These are phyloP conservation scores for Mycosphaerella arachidis DNA, from an alignment of 2,329 filamentous ascomycete species.

Conservation along the genomic window DNA sequence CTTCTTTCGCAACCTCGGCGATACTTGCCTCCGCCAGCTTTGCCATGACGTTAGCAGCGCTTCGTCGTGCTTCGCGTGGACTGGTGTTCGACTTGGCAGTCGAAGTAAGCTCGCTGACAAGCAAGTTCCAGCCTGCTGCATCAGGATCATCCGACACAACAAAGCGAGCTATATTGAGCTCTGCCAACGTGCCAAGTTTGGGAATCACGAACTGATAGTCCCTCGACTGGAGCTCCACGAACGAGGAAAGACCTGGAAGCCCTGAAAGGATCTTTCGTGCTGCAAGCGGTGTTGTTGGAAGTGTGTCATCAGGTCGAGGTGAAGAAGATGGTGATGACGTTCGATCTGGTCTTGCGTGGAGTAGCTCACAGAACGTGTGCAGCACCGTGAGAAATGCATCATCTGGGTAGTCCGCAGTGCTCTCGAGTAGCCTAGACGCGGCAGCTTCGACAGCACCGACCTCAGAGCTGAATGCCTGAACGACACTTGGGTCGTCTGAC, in stretches of 20 bases:
- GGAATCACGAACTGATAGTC: conserved; percentile 47
- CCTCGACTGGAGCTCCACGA: conserved; percentile 35
- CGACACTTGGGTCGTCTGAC: conserved; percentile 24
- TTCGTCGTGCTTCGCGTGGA: conserved; percentile 42
- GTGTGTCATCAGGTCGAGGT: conserved; percentile 5
- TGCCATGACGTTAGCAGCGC: conserved; percentile 48
- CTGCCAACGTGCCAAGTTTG: conserved; percentile 44
- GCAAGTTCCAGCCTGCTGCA: conserved; percentile 69
- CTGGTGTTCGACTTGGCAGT: conserved; percentile 41
- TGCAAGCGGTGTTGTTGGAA: conserved; percentile 27
- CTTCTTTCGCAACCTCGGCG: conserved; percentile 50
- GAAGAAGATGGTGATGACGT: conserved; percentile 9
- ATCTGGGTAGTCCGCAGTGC: conserved; percentile 85
- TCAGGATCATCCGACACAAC: conserved; percentile 58
- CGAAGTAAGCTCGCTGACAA: conserved; percentile 54
- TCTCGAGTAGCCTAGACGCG: conserved; percentile 80
- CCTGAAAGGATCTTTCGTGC: conserved; percentile 38
- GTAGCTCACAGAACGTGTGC: conserved; percentile 66
- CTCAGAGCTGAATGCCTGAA: conserved; percentile 60
- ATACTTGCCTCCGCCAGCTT: conserved; percentile 46
- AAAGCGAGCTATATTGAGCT: conserved; percentile 54
- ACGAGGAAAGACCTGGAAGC: conserved; percentile 40
- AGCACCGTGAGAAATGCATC: conserved; percentile 74
- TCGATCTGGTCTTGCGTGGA: conserved; percentile 39
- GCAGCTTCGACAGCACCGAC: conserved; percentile 86